phyloP scores from a whole-genome alignment of 495 filamentous ascomycete species.

The Wilcoxina mikolae region DNA sequence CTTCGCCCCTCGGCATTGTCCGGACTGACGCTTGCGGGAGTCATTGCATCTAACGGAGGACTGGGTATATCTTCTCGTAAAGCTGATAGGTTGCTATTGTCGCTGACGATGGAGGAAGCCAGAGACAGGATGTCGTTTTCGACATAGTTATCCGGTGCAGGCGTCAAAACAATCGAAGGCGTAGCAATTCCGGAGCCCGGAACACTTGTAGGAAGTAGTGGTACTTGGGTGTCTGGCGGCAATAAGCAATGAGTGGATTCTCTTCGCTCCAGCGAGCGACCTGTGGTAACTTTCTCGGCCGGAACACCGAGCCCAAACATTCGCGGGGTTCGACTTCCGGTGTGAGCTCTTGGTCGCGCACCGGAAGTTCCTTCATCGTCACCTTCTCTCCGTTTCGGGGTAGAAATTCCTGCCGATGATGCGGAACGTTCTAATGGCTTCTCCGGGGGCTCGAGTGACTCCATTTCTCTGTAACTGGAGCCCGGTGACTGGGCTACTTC shows the following conservation, averaged over 20 bases:
- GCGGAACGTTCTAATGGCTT: not conserved
- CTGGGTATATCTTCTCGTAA: not conserved
- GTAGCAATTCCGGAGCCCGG: not conserved
- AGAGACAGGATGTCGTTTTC: not conserved
- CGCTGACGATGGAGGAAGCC: not conserved
- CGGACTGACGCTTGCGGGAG: not conserved
- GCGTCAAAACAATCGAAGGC: not conserved
- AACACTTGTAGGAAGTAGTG: not conserved
- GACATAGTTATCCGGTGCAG: not conserved
- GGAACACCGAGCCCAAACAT: not conserved
- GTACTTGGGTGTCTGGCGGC: not conserved
- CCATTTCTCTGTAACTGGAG: too few species aligned
- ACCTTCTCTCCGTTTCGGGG: not conserved
- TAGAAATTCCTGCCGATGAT: not conserved
- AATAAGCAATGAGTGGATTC: not conserved
- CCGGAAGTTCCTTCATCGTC: not conserved
- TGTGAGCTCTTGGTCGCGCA: not conserved
- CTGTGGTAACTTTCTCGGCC: not conserved
- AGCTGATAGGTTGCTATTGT: conserved; percentile 1
- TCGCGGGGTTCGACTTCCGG: not conserved
- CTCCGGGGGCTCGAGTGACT: not conserved
- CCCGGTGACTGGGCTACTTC: too few species aligned
- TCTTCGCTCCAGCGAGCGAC: not conserved
- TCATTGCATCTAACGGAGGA: not conserved
- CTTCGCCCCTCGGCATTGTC: not conserved